These are phyloP conservation scores for Raffaelea albimanens DNA, from an alignment of 2,329 filamentous ascomycete genomes.

Conservation along the genomic window DNA sequence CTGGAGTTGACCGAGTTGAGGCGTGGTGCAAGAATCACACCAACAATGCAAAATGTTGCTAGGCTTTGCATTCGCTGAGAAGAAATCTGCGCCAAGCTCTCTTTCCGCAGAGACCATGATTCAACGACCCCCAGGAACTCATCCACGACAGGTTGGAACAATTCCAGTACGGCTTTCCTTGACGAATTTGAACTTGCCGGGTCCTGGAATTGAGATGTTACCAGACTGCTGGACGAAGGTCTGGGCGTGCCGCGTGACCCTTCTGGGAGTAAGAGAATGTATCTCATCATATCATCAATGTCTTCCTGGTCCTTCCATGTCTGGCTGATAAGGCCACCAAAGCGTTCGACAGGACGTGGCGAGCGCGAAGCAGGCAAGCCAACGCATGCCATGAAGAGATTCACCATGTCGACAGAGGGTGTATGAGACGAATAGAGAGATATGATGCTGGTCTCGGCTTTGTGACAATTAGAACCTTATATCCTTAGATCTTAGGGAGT, in stretches of 20 bases:
- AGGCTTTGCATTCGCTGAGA: constrained; percentile 43
- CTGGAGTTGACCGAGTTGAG: constrained; percentile 36
- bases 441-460: constrained; percentile 60
- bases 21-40: constrained; percentile 36
- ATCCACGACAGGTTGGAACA: constrained; percentile 42
- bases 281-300: constrained; percentile 36
- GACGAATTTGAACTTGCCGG: constrained; percentile 26
- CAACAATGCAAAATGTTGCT: constrained; percentile 36
- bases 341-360: constrained; percentile 23
- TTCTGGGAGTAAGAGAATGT: constrained; percentile 43
- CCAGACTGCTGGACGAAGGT: constrained; percentile 2
- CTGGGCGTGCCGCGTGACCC: neutral
- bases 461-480: constrained; percentile 3
- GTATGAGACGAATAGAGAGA: constrained; percentile 54
- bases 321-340: constrained; percentile 39
- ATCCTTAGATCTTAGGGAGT: neutral
- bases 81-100: constrained; percentile 40
- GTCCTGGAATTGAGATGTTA: constrained; percentile 5
- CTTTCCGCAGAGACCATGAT: constrained; percentile 34
- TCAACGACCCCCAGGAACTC: constrained; percentile 36
- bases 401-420: constrained; percentile 55
- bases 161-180: constrained; percentile 42
- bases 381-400: constrained; percentile 60
- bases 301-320: constrained; percentile 35
- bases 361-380: constrained; percentile 33